A percentile compares a stretch with the other conserved stretches of the same genome.
Evolutionary conservation across 441 rosid species (phyloP).

Genomic region (Populus trichocarpa): DNA sequence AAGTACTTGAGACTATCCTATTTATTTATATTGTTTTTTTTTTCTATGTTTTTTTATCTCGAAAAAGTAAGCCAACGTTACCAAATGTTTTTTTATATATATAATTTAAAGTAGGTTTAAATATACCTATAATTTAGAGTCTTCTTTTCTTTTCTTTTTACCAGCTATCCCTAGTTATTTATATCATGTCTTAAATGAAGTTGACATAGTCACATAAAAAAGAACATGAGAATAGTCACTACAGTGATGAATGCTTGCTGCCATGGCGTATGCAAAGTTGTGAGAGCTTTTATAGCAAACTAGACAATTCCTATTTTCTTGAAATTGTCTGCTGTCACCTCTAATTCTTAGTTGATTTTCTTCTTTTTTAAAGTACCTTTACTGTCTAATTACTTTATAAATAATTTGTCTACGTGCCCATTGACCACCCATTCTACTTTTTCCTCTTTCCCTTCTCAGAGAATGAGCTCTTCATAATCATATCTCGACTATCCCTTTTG

Average conservation of each 20-base stretch:
- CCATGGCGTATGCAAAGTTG: not conserved
- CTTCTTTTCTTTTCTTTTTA: too few relatives aligned
- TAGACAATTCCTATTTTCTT: not conserved
- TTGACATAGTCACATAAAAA: not conserved
- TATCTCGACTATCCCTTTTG: not conserved
- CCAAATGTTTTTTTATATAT: too few relatives aligned
- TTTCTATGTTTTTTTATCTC: too few relatives aligned
- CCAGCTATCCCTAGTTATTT: not conserved
- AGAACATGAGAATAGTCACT: not conserved
- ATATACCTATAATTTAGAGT: not conserved
- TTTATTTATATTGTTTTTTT: too few relatives aligned
- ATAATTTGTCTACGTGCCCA: not conserved
- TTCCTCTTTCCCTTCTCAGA: slow-evolving; percentile 6
- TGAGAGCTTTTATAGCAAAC: not conserved
- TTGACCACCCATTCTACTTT: not conserved
- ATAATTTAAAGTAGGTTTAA: too few relatives aligned
- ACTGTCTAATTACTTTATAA: not conserved
- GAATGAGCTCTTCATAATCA: not conserved
- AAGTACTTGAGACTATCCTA: too few relatives aligned
- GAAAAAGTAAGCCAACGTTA: too few relatives aligned
- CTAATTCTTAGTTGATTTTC: not conserved
- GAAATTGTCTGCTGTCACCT: not conserved
- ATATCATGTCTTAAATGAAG: not conserved
- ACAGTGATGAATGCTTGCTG: not conserved
- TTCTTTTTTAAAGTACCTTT: not conserved